These are phyloP conservation scores for Capronia americana DNA, from an alignment of 2,329 filamentous ascomycete species.

Conservation along the genomic window DNA sequence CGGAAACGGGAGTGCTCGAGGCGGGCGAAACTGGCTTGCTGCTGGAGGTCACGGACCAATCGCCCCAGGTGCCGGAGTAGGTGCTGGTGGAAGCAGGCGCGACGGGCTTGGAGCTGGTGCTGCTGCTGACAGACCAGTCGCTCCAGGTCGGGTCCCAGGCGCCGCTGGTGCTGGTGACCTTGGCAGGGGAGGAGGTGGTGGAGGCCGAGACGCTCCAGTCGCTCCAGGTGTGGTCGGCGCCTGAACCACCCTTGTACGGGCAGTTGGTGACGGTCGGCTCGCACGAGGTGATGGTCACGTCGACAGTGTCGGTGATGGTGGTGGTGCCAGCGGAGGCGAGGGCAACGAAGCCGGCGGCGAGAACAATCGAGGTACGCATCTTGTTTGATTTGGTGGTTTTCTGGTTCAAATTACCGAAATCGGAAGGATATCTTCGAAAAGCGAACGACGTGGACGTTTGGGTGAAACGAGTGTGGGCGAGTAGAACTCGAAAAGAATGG, in stretches of 20 bases:
- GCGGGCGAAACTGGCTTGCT: conserved; percentile 14
- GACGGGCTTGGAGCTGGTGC: conserved; percentile 19
- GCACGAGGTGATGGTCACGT: conserved; percentile 69
- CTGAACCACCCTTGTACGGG: conserved; percentile 33
- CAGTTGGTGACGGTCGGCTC: conserved; percentile 67
- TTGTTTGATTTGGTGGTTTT: conserved; percentile 32
- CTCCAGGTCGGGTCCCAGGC: conserved; percentile 13
- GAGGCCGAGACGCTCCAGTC: conserved; percentile 19
- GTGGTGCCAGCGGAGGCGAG: conserved; percentile 38
- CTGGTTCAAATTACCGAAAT: conserved; percentile 32
- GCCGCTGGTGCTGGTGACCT: conserved; percentile 7
- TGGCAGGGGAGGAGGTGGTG: conserved; percentile 11
- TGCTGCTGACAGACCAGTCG: conserved; percentile 21
- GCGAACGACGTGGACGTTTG: conserved; percentile 23
- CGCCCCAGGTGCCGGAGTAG: conserved; percentile 17
- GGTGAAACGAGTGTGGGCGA: conserved; percentile 38
- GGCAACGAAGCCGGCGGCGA: conserved; percentile 47
- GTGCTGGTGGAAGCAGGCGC: conserved; percentile 8
- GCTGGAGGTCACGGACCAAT: conserved; percentile 21
- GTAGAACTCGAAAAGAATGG: conserved; percentile 40
- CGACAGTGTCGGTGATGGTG: conserved; percentile 64
- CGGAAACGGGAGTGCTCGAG: conserved; percentile 1
- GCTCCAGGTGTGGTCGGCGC: conserved; percentile 14
- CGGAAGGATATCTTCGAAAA: conserved; percentile 26
- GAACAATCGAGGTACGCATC: conserved; percentile 44